These are phyloP conservation scores for Malus sylvestris DNA, from an alignment of 306 rosid genomes.

Conservation along the genomic window DNA sequence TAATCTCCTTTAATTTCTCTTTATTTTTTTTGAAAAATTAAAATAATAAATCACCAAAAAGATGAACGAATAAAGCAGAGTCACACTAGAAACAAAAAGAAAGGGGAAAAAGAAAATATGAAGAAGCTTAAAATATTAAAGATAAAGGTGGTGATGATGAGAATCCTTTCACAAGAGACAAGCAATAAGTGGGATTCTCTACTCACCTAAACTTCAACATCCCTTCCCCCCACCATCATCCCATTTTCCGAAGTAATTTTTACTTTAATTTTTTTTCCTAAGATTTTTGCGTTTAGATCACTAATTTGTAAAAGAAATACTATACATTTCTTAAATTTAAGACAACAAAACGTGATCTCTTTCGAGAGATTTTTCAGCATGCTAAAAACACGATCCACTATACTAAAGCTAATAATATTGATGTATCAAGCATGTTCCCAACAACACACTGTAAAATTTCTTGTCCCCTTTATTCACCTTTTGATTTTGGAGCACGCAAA, in stretches of 20 bases:
- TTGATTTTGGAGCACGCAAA: too few relatives aligned
- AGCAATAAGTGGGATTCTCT: conserved; percentile 56
- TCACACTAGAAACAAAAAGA: conserved; percentile 15
- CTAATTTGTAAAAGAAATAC: neutral
- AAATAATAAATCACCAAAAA: neutral
- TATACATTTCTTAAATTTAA: neutral
- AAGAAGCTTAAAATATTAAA: conserved; percentile 3
- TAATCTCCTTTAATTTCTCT: neutral
- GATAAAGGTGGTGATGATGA: conserved; percentile 22
- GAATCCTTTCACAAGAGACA: conserved; percentile 39
- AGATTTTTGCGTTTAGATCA: conserved; percentile 8
- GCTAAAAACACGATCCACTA: too few relatives aligned
- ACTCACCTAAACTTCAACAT: conserved; percentile 22
- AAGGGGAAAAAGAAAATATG: conserved; percentile 11
- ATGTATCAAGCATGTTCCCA: too few relatives aligned
- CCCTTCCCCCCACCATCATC: conserved; percentile 2
- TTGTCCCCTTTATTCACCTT: neutral
- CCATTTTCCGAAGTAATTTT: neutral
- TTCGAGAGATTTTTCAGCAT: too few relatives aligned
- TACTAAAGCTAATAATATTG: too few relatives aligned
- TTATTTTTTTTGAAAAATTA: conserved; percentile 2
- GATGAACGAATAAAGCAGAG: conserved; percentile 15
- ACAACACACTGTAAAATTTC: too few relatives aligned
- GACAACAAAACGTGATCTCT: neutral
- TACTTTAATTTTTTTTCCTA: neutral